Percentiles rank a stretch among this genome's conserved stretches.
Conservation (phyloP, 2,329 filamentous ascomycete genomes). For the Verticillium nubilum region DNA sequence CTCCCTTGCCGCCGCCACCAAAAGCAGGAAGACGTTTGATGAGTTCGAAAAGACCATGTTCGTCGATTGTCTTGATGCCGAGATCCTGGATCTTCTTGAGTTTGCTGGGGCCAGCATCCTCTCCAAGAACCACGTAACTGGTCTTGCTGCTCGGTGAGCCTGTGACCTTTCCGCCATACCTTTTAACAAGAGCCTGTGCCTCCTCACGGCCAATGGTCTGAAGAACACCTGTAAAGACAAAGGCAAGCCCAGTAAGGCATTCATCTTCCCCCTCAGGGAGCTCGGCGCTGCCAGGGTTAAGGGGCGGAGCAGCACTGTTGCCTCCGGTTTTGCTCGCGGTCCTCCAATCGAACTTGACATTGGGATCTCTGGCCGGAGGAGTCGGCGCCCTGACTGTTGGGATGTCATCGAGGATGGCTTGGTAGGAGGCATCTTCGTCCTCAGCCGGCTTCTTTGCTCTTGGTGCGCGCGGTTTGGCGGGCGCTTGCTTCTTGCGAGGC, state of each 20-base stretch:
- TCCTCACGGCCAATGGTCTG: constrained; percentile 78
- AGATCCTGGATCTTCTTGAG: constrained; percentile 76
- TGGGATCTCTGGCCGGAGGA: constrained; percentile 66
- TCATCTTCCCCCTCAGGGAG: constrained; percentile 81
- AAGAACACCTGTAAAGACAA: constrained; percentile 92
- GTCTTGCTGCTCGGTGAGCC: constrained; percentile 85
- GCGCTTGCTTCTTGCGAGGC: constrained; percentile 56
- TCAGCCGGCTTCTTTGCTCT: constrained; percentile 60
- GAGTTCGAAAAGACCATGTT: constrained; percentile 83
- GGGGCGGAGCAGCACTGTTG: constrained; percentile 56
- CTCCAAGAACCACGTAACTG: constrained; percentile 84
- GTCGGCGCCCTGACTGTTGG: constrained; percentile 77
- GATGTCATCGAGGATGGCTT: constrained; percentile 84
- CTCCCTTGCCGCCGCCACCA: constrained; percentile 83
- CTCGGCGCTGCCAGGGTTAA: constrained; percentile 59
- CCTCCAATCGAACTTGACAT: constrained; percentile 76
- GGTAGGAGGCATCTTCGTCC: constrained; percentile 64
- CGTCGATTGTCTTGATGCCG: constrained; percentile 86
- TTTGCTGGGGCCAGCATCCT: constrained; percentile 90
- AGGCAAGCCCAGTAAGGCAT: constrained; percentile 81
- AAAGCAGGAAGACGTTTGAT: constrained; percentile 77
- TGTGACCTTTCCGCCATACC: constrained; percentile 89
- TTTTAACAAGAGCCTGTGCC: constrained; percentile 79
- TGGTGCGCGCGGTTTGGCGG: constrained; percentile 53
- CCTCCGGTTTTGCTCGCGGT: constrained; percentile 52